Base-by-base conservation (phyloP, 192 early-diverging fungal genomes). In the Backusella tarrabulga region DNA sequence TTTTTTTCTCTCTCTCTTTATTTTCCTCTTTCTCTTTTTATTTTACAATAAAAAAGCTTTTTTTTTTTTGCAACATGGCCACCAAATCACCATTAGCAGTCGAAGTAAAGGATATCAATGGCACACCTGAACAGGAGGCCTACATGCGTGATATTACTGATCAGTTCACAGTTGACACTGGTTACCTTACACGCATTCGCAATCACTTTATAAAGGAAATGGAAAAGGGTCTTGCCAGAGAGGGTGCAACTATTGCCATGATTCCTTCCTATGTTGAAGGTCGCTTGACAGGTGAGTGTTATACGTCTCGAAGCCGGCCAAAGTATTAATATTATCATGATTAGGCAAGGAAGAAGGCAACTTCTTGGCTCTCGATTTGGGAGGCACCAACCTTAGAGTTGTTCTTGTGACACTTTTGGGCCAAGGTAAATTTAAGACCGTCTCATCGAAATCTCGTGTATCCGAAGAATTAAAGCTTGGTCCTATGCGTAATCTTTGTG, bases 321-420 rank as follows among this genome's bases (percentile, higher is more conserved):
- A 4, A 12, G 1, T 12, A 63, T 29, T 2, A 11, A 63, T 12
- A 63, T 23, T 60, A 60, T n/a, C 23, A 23, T 4, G 4, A 17
- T 29, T 63, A 79, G 78, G 93, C 56, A 83, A 88, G 84, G 97
- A 98, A 82, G 82, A 80, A 41, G 97, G 97, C 54, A 86, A 90
- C 34, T 95, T 89, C 79, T 86, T 98, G 68, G 95, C 97, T n/a
- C 87, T 98, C 68, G 97, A 98, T 75, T 86, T 98, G 38, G 97
- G 97, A 76, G 97, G 95, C 40, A 95, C 95, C 75, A 98, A 98
- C 85, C 89, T 98, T 74, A 92, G 97, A 41, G 95, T 97, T 0
- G 95, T 94, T 77, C 85, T 93, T 68, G 92, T 98, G 7, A 87
- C 87, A n/a, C 87, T 98, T 29, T 85, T 90, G 76, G 96, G 95